phyloP scores from a whole-genome alignment of 306 rosid genomes.

The Medicago arabica region DNA sequence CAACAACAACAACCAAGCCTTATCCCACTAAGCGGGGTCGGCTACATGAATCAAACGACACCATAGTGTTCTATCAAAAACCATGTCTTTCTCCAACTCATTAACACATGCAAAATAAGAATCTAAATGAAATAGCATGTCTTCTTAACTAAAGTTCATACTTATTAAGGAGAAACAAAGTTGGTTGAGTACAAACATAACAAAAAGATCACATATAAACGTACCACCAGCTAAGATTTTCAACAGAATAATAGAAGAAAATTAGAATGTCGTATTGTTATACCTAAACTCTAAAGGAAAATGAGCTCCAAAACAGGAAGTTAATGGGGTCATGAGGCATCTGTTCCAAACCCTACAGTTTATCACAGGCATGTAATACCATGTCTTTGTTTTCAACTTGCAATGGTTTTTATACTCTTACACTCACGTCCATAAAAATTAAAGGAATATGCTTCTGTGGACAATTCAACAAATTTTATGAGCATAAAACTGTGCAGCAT shows the following conservation, averaged over 20 bases:
- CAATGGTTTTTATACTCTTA: not conserved
- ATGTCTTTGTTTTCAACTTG: conserved; percentile 3
- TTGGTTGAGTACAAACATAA: conserved; percentile 10
- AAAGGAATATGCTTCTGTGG: not conserved
- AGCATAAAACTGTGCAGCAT: not conserved
- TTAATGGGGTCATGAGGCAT: not conserved
- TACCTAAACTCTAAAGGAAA: conserved; percentile 5
- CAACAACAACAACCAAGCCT: no score
- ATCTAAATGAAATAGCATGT: not conserved
- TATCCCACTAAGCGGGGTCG: no score
- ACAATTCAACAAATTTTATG: not conserved
- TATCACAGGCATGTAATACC: not conserved
- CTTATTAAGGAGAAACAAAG: conserved; percentile 4
- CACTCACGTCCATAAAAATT: conserved; percentile 3
- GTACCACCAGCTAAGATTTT: not conserved
- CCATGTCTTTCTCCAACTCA: no score
- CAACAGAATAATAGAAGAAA: not conserved
- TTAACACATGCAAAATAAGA: not conserved
- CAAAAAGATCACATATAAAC: not conserved
- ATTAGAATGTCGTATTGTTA: conserved; percentile 20
- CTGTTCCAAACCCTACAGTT: not conserved
- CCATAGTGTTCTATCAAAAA: no score
- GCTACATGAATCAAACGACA: no score
- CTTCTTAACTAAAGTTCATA: not conserved
- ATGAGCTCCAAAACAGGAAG: conserved; percentile 9